phyloP scores from a whole-genome alignment of 2,329 filamentous ascomycete species.

The Apiospora marii region DNA sequence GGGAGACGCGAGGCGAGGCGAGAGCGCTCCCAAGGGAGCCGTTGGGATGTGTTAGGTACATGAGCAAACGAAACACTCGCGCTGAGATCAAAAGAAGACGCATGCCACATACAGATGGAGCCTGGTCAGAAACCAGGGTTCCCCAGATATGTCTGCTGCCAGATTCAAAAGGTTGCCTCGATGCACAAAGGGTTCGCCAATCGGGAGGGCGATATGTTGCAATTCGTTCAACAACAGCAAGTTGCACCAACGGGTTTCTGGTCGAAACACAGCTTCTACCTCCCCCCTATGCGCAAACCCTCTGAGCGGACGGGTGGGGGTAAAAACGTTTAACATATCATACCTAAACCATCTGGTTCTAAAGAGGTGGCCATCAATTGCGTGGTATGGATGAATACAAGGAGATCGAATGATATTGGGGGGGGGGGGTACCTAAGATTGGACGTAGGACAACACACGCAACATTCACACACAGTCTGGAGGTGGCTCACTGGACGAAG shows the following conservation, averaged over 20 bases:
- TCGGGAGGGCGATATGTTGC: not conserved
- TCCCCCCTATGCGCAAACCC: not conserved
- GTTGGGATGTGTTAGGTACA: not conserved
- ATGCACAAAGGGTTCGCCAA: constrained; percentile 4
- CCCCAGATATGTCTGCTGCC: constrained; percentile 14
- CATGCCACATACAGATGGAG: not conserved
- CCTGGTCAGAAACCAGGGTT: not conserved
- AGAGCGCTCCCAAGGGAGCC: not conserved
- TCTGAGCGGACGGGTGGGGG: not conserved
- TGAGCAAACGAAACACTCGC: not conserved
- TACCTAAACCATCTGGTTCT: not conserved
- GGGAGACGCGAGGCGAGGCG: no score
- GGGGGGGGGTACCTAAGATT: not conserved
- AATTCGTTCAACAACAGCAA: not conserved
- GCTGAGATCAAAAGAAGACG: not conserved
- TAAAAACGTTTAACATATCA: not conserved
- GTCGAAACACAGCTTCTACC: not conserved
- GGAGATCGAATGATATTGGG: not conserved
- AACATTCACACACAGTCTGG: not conserved
- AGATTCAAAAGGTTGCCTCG: constrained; percentile 7
- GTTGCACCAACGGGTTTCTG: constrained; percentile 25
- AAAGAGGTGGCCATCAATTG: not conserved
- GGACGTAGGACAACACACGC: not conserved
- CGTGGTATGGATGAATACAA: not conserved
- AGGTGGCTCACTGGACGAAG: constrained; percentile 6